These are phyloP conservation scores for Eucalyptus melliodora DNA, from an alignment of 345 rosid species.

Conservation along the genomic window DNA sequence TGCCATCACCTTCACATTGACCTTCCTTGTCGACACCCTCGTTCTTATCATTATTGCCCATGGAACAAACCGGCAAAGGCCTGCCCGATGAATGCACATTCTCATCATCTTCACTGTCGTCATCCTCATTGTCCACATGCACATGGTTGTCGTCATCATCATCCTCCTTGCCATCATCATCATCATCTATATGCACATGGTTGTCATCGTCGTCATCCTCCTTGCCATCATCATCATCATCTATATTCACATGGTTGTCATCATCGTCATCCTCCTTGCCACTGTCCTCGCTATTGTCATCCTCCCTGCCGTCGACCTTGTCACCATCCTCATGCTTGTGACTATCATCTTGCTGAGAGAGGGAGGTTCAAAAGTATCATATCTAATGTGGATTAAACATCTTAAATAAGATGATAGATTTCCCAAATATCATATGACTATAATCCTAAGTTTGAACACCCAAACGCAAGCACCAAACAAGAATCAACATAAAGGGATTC, in stretches of 20 bases:
- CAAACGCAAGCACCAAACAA: background rate
- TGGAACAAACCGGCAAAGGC: background rate
- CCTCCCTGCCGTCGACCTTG: background rate
- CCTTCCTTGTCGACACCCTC: background rate
- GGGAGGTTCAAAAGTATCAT: background rate
- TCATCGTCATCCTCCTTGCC: background rate
- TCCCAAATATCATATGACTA: background rate
- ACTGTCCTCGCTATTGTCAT: background rate
- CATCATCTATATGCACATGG: background rate
- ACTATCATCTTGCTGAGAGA: background rate
- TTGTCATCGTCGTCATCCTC: conserved; percentile 11
- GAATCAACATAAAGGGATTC: background rate
- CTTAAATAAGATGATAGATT: background rate
- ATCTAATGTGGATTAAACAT: background rate
- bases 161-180: background rate
- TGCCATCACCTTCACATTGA: background rate
- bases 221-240: background rate
- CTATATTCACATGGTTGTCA: background rate
- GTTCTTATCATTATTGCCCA: background rate
- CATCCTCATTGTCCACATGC: conserved; percentile 12
- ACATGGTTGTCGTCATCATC: conserved; percentile 5
- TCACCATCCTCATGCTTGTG: conserved; percentile 19
- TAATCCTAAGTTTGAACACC: background rate
- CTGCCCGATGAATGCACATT: background rate
- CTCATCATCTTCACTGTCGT: background rate